A percentile compares a stretch with the other conserved stretches of the same genome.
Conservation (phyloP, 2,329 filamentous ascomycete genomes). For the Gyromitra esculenta region DNA sequence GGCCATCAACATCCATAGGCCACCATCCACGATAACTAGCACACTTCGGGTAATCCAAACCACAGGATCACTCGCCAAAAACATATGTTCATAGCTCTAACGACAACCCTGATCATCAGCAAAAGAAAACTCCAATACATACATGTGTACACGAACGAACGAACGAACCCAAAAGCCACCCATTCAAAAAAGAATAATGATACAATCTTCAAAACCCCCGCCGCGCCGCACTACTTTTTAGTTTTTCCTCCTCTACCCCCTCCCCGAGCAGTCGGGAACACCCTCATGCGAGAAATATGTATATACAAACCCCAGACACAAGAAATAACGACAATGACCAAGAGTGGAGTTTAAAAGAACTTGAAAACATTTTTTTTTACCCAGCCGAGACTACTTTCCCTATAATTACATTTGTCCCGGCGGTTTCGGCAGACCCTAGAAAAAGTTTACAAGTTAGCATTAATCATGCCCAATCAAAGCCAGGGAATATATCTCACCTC, state of each 20-base stretch:
- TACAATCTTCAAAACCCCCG: not conserved
- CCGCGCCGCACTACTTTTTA: not conserved
- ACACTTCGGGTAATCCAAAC: no score
- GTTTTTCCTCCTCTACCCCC: not conserved
- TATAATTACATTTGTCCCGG: conserved; percentile 43
- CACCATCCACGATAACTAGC: no score
- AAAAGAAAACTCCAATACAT: not conserved
- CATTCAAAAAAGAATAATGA: not conserved
- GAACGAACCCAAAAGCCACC: no score
- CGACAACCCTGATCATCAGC: not conserved
- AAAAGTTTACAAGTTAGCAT: conserved; percentile 8
- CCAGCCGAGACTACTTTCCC: not conserved
- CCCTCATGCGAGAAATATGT: not conserved
- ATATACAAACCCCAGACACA: conserved; percentile 10
- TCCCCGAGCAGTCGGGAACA: not conserved
- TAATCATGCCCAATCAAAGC: not conserved
- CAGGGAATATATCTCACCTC: conserved; percentile 52
- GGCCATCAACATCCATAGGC: no score
- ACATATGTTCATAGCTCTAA: not conserved
- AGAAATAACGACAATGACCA: not conserved
- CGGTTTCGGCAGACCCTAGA: conserved; percentile 53
- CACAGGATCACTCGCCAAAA: no score
- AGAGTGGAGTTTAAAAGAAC: conserved; percentile 41
- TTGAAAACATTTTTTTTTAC: conserved; percentile 3
- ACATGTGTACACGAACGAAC: not conserved